Evolutionary conservation across 495 filamentous ascomycete species (phyloP), one percentile per base, ranked within the genome.

Genomic region (Parmelia sp.): DNA sequence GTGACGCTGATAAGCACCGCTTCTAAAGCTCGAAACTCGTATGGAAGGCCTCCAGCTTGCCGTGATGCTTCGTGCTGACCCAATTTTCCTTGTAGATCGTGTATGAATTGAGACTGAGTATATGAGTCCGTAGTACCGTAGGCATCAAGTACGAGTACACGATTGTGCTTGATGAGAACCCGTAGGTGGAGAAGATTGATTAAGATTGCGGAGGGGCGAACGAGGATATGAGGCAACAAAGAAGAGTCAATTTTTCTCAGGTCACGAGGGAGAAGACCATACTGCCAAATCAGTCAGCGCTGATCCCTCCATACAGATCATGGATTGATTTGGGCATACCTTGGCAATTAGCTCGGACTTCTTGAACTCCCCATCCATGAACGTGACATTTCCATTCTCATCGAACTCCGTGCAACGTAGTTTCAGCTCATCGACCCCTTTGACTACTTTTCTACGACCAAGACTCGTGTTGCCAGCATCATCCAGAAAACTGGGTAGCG

Each of bases 201-300:
- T 0, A 98, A 81, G 64, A 98, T 97, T 14, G 94, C 92, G 45
- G 88, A 92, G 35, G 92, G 92, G 57, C 94, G 92, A 62, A 98
- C 88, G 60, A 97, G 86, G 58, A 98, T 97, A 68, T 96, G 90
- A 8, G 94, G 94, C n/a, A 98, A 84, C 66, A 96, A 88, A 58
- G 90, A 96, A n/a, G 91, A 96, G 72, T 97, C 94, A 69, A 97
- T 96, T 74, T 98, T 98, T 69, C 94, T 90, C 11, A 98, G 82
- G 79, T 98, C 94, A 57, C 94, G 92, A 60, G 95, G 92, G 17
- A 97, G 85, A 33, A 98, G 85, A 44, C 94, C 94, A 72, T 97
- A 97, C 92, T 97, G 65, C 69, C 21, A 11, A 29, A 33, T 27
- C 14, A 25, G 57, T 79, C 67, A 77, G 74, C 58, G 29, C 62